These are phyloP conservation scores for Neurospora sp. DNA, from an alignment of 495 filamentous ascomycete species.

Conservation along the genomic window DNA sequence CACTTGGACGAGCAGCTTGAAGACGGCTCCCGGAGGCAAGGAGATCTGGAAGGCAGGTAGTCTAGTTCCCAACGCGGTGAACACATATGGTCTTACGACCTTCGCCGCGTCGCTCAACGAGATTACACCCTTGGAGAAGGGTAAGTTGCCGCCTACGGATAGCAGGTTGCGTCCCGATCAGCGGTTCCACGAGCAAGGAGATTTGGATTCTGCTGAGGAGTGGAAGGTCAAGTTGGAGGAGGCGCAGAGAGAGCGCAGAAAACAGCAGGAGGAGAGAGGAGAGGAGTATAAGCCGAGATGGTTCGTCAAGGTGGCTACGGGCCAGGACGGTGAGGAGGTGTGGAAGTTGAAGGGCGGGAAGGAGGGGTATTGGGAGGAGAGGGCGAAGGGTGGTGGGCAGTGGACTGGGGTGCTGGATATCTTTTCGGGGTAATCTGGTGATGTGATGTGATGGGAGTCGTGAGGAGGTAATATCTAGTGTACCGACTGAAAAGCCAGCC, in stretches of 20 bases:
- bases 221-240: slow-evolving; percentile 80
- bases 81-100: slow-evolving; percentile 74
- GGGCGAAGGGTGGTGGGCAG: slow-evolving; percentile 41
- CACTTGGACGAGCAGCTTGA: slow-evolving; percentile 72
- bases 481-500: not conserved
- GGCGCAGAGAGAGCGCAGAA: slow-evolving; percentile 64
- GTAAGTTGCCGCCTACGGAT: slow-evolving; percentile 68
- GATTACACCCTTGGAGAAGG: slow-evolving; percentile 68
- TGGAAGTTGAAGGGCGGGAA: slow-evolving; percentile 75
- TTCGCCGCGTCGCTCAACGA: slow-evolving; percentile 88
- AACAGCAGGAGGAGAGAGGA: slow-evolving; percentile 62
- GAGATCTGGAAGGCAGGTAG: slow-evolving; percentile 70
- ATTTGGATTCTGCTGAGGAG: slow-evolving; percentile 74
- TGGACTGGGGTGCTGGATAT: slow-evolving; percentile 68
- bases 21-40: slow-evolving; percentile 48
- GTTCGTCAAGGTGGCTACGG: slow-evolving; percentile 57
- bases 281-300: slow-evolving; percentile 65
- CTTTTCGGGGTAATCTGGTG: slow-evolving; percentile 33
- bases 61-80: slow-evolving; percentile 63
- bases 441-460: not conserved
- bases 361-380: slow-evolving; percentile 88
- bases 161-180: slow-evolving; percentile 83
- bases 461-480: not conserved
- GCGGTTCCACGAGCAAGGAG: slow-evolving; percentile 70
- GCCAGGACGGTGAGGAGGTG: slow-evolving; percentile 54